Evolutionary conservation across 2,329 filamentous ascomycete species (phyloP).

Genomic region (Hyphodiscus sp.): DNA sequence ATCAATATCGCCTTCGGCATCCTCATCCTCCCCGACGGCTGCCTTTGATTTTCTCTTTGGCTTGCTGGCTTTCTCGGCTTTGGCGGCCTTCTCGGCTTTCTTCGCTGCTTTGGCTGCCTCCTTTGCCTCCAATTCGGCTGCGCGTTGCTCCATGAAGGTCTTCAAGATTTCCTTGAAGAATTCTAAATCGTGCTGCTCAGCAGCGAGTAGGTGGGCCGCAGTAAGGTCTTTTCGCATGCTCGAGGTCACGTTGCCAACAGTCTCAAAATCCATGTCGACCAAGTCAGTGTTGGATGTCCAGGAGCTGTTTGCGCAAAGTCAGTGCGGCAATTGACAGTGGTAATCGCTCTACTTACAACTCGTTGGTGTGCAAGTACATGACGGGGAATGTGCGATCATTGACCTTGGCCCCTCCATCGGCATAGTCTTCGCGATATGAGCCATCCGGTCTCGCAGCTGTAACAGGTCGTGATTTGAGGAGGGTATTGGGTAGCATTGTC

Average conservation of each 20-base stretch:
- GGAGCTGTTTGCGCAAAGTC: constrained; percentile 49
- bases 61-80: constrained; percentile 37
- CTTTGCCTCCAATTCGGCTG: constrained; percentile 43
- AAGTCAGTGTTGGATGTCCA: constrained; percentile 88
- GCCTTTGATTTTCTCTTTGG: constrained; percentile 34
- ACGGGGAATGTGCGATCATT: constrained; percentile 84
- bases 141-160: constrained; percentile 60
- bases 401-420: constrained; percentile 79
- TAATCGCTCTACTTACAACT: constrained; percentile 70
- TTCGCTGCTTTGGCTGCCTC: constrained; percentile 41
- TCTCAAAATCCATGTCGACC: constrained; percentile 66
- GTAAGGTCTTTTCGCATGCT: constrained; percentile 78
- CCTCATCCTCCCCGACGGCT: constrained; percentile 42
- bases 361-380: constrained; percentile 92
- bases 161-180: constrained; percentile 78
- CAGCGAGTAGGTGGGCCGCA: constrained; percentile 72
- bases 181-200: constrained; percentile 68
- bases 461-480: constrained; percentile 74
- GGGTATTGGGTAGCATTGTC: constrained; percentile 76
- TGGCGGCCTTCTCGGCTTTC: constrained; percentile 31
- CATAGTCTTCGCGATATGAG: constrained; percentile 79
- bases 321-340: constrained; percentile 1
- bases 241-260: constrained; percentile 58
- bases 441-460: constrained; percentile 78
- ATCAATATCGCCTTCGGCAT: constrained; percentile 48